These are phyloP conservation scores for Calamus simplicifolius DNA, from an alignment of 176 grass and related monocot species.

Conservation along the genomic window DNA sequence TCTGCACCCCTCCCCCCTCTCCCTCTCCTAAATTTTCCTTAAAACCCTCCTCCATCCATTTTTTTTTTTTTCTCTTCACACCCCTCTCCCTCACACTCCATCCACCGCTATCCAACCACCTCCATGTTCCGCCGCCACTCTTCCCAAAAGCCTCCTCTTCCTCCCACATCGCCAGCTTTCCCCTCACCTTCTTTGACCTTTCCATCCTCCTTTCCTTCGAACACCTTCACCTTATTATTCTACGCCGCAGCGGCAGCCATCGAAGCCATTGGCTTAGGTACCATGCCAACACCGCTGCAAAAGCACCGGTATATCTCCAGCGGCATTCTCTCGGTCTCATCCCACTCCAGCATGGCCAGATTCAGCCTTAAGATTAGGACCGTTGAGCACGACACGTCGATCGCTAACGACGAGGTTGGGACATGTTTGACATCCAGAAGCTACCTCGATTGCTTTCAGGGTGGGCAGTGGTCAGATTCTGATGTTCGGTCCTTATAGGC, in stretches of 20 bases:
- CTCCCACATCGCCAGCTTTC: conserved; percentile 96
- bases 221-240: conserved; percentile 98
- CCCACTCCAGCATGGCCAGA: conserved; percentile 91
- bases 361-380: conserved; percentile 86
- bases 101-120: conserved; percentile 74
- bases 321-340: conserved; percentile 88
- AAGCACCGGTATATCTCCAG: conserved; percentile 87
- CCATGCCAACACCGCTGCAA: conserved; percentile 44
- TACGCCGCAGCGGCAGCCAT: conserved; percentile 13
- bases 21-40: too few species aligned
- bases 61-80: too few species aligned
- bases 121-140: conserved; percentile 47
- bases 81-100: too few species aligned
- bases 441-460: too few species aligned
- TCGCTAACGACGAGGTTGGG: conserved; percentile 68
- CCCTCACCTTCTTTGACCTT: conserved; percentile 75
- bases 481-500: too few species aligned
- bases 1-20: too few species aligned
- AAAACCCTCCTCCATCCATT: too few species aligned
- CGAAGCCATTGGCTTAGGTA: conserved; percentile 13
- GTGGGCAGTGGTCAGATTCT: too few species aligned
- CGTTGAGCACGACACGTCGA: conserved; percentile 81
- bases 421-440: too few species aligned
- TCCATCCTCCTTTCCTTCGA: conserved; percentile 81
- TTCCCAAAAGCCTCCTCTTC: conserved; percentile 47